Base-by-base conservation (phyloP, 257 asterid species). In the Eucommia ulmoides region DNA sequence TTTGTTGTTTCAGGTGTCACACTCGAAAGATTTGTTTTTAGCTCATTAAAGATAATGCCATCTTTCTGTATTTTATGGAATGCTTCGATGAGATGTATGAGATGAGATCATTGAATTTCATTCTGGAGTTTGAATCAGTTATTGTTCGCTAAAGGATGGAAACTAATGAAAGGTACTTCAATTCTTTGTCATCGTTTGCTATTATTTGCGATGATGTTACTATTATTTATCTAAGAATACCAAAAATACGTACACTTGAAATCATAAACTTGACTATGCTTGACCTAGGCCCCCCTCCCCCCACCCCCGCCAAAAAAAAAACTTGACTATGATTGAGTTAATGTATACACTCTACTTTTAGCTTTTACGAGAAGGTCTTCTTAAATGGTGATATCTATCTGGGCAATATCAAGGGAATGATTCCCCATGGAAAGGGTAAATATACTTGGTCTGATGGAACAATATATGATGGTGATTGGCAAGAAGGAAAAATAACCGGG, bases 401-500 rank as follows among this genome's bases (percentile, higher is more conserved):
- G 56, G 96, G 98, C 42, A 57, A 52, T 62, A 64, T 73, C 60
- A 66, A 70, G 65, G 80, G 76, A 62, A 59, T 24, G 51, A 60
- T 77, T 54, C 84, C 95, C 19, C 83, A 86, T 52, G 93, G 88
- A 55, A 78, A 77, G 62, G 96, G 95, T 63, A 80, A 65, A 54
- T 91, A 91, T 65, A 78, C 67, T 23, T 91, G 99, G 97, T 59
- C 74, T n/a, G 78, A 91, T 57, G 94, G 99, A 67, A 77, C 93
- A 3, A 41, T 73, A 60, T 86, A 83, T 58, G 87, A 79, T 56
- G 99, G 99, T 59, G 91, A 82, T 15, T 91, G 96, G 97, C 88
- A 62, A 56, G 78, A 67, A 50, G 99, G 99, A 63, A 86, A 83
- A 67, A 81, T 83, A 93, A 75, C 89, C 2, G 97, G 99, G 46